phyloP scores from a whole-genome alignment of 768 basidiomycete genomes.

The Termitomyces sp. region DNA sequence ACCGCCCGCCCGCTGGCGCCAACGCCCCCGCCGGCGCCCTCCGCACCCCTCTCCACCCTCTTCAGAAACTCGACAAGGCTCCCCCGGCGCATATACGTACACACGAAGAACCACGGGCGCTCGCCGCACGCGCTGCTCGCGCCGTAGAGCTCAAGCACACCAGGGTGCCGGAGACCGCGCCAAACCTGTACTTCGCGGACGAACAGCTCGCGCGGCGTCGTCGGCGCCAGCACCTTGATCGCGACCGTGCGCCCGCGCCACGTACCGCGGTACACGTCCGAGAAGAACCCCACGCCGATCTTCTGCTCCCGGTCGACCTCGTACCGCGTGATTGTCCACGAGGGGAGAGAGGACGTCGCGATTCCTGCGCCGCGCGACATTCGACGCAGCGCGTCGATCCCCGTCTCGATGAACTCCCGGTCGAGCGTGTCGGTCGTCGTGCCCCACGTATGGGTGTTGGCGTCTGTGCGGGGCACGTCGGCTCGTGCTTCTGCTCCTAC shows the following conservation, averaged over 20 bases:
- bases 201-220: constrained; percentile 60
- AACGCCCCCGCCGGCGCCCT: not conserved
- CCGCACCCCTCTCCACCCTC: constrained; percentile 17
- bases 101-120: constrained; percentile 77
- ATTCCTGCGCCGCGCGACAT: constrained; percentile 26
- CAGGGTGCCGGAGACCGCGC: constrained; percentile 61
- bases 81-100: constrained; percentile 64
- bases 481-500: too few relatives aligned
- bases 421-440: constrained; percentile 44
- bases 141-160: constrained; percentile 71
- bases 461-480: too few relatives aligned
- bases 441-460: not conserved
- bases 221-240: constrained; percentile 64
- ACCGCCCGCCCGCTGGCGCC: not conserved
- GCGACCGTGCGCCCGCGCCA: constrained; percentile 67
- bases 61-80: constrained; percentile 57
- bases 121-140: constrained; percentile 68
- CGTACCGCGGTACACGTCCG: constrained; percentile 69
- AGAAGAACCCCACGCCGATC: constrained; percentile 72
- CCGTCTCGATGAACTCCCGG: constrained; percentile 63
- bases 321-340: constrained; percentile 76
- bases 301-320: constrained; percentile 68
- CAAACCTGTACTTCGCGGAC: constrained; percentile 66
- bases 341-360: constrained; percentile 36
- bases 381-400: constrained; percentile 64